Evolutionary conservation across 176 grass and related monocot genomes (phyloP).

Genomic region (Cenchrus purpureus): DNA sequence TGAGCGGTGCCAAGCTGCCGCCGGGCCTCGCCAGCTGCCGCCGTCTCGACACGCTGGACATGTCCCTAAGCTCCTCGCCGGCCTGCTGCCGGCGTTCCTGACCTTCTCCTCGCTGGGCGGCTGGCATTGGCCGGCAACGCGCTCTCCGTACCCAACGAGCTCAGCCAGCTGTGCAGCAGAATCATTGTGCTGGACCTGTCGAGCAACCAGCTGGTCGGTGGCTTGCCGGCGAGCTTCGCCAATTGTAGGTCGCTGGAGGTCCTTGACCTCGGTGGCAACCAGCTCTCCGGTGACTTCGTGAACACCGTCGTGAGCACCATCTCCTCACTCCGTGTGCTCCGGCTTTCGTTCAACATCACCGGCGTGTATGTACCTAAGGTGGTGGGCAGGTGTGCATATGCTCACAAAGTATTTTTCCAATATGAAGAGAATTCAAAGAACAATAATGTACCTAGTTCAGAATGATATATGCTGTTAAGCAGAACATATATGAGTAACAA

Average conservation of each 20-base stretch:
- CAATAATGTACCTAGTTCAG: no score
- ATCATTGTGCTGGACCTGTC: constrained; percentile 68
- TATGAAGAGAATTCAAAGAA: no score
- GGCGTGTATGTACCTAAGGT: background rate
- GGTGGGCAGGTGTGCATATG: no score
- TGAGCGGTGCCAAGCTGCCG: constrained; percentile 50
- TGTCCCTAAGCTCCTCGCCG: constrained; percentile 64
- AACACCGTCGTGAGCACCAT: constrained; percentile 64
- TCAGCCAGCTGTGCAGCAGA: constrained; percentile 64
- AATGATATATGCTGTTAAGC: no score
- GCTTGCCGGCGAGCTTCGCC: constrained; percentile 64
- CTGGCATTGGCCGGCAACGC: constrained; percentile 68
- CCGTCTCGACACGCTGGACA: constrained; percentile 57
- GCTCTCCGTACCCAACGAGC: constrained; percentile 64
- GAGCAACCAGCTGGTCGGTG: constrained; percentile 58
- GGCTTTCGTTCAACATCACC: constrained; percentile 74
- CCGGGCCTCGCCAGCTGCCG: constrained; percentile 56
- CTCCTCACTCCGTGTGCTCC: constrained; percentile 61
- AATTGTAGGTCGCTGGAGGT: constrained; percentile 63
- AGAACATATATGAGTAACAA: no score
- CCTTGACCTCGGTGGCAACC: constrained; percentile 68
- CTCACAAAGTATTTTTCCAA: no score
- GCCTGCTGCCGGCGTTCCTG: constrained; percentile 59
- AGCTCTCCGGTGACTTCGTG: constrained; percentile 82
- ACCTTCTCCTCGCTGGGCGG: constrained; percentile 46